Percentiles rank a stretch among this genome's conserved stretches.
Conservation (phyloP, 2,329 filamentous ascomycete genomes). For the Colletotrichum somersetense region DNA sequence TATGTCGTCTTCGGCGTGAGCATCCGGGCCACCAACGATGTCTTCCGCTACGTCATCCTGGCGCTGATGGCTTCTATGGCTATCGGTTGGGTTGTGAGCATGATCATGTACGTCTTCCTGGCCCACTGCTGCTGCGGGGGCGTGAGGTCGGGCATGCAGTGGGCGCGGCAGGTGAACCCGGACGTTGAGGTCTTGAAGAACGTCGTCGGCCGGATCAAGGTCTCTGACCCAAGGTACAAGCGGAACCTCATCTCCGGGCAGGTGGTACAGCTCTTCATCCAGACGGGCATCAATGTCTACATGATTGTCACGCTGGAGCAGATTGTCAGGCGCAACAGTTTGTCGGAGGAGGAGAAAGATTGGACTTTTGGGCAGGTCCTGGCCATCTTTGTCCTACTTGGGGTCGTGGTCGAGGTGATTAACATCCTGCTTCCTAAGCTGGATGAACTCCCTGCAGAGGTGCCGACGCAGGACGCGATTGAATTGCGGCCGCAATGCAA, state of each 20-base stretch:
- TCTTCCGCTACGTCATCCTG: conserved; percentile 2
- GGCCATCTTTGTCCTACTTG: neutral
- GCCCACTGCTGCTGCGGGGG: conserved; percentile 1
- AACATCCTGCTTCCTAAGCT: neutral
- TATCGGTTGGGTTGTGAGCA: neutral
- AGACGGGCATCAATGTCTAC: conserved; percentile 1
- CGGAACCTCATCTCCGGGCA: neutral
- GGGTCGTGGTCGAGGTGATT: neutral
- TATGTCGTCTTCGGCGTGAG: conserved; percentile 14
- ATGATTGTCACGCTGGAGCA: conserved; percentile 1
- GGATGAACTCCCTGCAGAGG: neutral
- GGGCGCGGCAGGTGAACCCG: neutral
- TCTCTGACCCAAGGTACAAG: neutral
- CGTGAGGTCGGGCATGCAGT: neutral
- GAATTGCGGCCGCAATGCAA: neutral
- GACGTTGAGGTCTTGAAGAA: neutral
- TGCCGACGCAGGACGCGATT: neutral
- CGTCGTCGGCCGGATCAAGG: neutral
- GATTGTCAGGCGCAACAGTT: neutral
- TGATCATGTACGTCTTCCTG: neutral
- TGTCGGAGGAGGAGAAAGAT: neutral
- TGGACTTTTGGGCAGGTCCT: neutral
- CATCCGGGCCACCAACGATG: neutral
- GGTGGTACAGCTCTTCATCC: neutral
- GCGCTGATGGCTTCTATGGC: conserved; percentile 1